Percentiles rank a stretch among this genome's conserved stretches.
phyloP scores from a whole-genome alignment of 495 filamentous ascomycete genomes.

The Rhizodiscina lignyota region DNA sequence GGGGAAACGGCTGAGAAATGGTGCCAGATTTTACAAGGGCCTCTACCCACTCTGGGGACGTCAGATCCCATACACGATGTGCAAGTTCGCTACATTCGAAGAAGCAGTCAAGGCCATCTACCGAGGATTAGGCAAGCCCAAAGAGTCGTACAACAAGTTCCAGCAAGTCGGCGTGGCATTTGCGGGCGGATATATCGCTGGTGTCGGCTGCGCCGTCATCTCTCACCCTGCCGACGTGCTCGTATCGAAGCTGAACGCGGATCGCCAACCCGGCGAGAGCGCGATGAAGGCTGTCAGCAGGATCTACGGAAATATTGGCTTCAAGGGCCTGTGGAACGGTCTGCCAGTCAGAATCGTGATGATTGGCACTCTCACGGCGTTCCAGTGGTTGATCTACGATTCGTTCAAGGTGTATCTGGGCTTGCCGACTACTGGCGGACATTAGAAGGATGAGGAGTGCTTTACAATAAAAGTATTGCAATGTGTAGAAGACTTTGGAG shows the following conservation, averaged over 20 bases:
- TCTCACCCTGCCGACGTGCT: constrained; percentile 39
- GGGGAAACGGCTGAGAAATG: neutral
- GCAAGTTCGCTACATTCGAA: constrained; percentile 62
- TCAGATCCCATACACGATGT: constrained; percentile 63
- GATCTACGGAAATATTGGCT: constrained; percentile 60
- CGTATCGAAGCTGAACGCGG: constrained; percentile 55
- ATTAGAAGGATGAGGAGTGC: too few relatives aligned
- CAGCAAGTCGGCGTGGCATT: constrained; percentile 56
- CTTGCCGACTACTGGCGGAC: too few relatives aligned
- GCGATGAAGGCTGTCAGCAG: constrained; percentile 43
- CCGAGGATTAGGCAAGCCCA: constrained; percentile 42
- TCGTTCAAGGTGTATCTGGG: constrained; percentile 61
- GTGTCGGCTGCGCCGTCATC: constrained; percentile 46
- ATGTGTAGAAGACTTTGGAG: too few relatives aligned
- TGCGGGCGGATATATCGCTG: constrained; percentile 55
- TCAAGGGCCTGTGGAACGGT: constrained; percentile 54
- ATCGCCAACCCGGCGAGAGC: constrained; percentile 37
- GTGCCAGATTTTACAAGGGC: constrained; percentile 41
- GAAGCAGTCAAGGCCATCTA: constrained; percentile 50
- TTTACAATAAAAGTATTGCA: too few relatives aligned
- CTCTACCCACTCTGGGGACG: constrained; percentile 53
- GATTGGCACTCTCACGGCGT: constrained; percentile 42
- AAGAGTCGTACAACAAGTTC: constrained; percentile 41
- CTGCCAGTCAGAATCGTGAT: constrained; percentile 47
- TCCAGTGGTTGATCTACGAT: constrained; percentile 66